These are phyloP conservation scores for Peterozyma xylosa DNA, from an alignment of 805 yeast species.

Conservation along the genomic window DNA sequence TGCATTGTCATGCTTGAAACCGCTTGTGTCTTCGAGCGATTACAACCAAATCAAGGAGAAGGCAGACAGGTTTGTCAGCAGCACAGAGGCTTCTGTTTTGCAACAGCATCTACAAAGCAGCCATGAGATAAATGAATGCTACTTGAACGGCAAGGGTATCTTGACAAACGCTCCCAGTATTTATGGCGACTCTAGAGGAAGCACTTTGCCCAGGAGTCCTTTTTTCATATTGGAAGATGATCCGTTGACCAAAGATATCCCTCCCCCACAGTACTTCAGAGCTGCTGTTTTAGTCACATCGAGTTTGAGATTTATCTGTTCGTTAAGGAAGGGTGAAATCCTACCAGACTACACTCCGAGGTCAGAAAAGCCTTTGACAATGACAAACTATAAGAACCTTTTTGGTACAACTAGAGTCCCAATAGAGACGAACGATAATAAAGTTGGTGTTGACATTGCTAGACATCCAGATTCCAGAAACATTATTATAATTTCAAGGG, in stretches of 20 bases:
- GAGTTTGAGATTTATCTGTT: constrained; percentile 56
- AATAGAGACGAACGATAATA: constrained; percentile 21
- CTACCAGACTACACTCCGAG: constrained; percentile 52
- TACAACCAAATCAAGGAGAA: constrained; percentile 34
- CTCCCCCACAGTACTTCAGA: constrained; percentile 60
- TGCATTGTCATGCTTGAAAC: constrained; percentile 48
- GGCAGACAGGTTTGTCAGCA: constrained; percentile 36
- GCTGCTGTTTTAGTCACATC: constrained; percentile 63
- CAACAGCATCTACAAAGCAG: constrained; percentile 48
- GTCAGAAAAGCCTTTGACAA: constrained; percentile 45
- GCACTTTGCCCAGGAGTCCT: constrained; percentile 71
- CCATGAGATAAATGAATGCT: constrained; percentile 35
- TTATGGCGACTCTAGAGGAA: constrained; percentile 57
- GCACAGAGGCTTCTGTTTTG: constrained; percentile 32
- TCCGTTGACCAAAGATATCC: constrained; percentile 45
- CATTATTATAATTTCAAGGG: constrained; percentile 40
- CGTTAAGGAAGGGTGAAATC: constrained; percentile 45
- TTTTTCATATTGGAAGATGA: constrained; percentile 69
- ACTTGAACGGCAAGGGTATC: constrained; percentile 42
- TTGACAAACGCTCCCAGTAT: constrained; percentile 49
- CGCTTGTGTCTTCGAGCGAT: constrained; percentile 48
- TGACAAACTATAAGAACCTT: constrained; percentile 59
- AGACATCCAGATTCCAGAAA: constrained; percentile 33
- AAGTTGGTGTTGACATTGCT: constrained; percentile 31
- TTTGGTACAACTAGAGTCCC: constrained; percentile 66